A percentile compares a stretch with the other conserved stretches of the same genome.
Evolutionary conservation across 805 yeast genomes (phyloP).

Genomic region (Wickerhamomyces tratensis): DNA sequence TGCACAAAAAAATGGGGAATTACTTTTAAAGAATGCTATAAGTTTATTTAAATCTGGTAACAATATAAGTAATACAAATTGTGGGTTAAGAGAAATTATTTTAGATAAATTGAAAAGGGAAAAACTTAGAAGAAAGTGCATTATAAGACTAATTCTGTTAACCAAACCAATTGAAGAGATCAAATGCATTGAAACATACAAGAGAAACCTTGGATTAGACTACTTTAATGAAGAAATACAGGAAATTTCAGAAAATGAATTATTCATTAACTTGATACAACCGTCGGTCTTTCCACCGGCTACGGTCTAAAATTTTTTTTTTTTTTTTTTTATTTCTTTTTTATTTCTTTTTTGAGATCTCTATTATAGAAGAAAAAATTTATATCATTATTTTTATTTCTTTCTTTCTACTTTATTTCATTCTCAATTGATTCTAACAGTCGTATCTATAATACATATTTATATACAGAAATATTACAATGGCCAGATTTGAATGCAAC

Average conservation of each 20-base stretch:
- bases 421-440: too few species aligned
- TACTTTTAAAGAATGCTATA: slow-evolving; percentile 7
- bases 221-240: slow-evolving; percentile 9
- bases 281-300: too few species aligned
- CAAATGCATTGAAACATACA: slow-evolving; percentile 9
- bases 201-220: slow-evolving; percentile 11
- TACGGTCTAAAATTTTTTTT: too few species aligned
- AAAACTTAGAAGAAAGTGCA: slow-evolving; percentile 14
- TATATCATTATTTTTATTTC: too few species aligned
- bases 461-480: background rate
- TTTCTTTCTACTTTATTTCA: too few species aligned
- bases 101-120: slow-evolving; percentile 12
- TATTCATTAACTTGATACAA: too few species aligned
- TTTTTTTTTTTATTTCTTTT: too few species aligned
- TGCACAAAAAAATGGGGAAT: slow-evolving; percentile 5
- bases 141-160: slow-evolving; percentile 11
- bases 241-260: slow-evolving; percentile 1
- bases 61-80: slow-evolving; percentile 11
- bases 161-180: slow-evolving; percentile 5
- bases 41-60: slow-evolving; percentile 15
- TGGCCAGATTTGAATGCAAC: slow-evolving; percentile 22
- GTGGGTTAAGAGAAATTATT: slow-evolving; percentile 16
- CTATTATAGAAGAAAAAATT: too few species aligned
- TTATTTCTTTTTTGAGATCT: too few species aligned
- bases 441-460: too few species aligned